A percentile compares a stretch with the other conserved stretches of the same genome.
Evolutionary conservation across 768 basidiomycete species (phyloP).

Genomic region (Xerocomellus intermedius): DNA sequence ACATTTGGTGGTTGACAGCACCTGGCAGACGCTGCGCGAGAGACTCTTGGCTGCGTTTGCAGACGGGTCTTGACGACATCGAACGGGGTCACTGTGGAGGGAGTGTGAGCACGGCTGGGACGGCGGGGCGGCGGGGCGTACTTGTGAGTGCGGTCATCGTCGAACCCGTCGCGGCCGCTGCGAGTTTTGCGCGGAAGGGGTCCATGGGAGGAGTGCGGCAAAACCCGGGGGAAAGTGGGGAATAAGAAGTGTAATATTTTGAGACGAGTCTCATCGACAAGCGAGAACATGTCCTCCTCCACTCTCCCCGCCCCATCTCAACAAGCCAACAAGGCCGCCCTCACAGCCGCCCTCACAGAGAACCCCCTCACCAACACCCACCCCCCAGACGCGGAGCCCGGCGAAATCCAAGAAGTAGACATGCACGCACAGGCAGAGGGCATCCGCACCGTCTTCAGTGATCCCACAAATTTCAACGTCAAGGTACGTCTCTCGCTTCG

Average conservation of each 20-base stretch:
- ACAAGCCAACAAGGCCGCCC: constrained; percentile 78
- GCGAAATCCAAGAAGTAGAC: constrained; percentile 85
- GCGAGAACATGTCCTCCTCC: constrained; percentile 34
- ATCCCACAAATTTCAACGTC: constrained; percentile 92
- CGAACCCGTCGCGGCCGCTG: constrained; percentile 77
- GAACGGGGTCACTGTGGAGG: constrained; percentile 91
- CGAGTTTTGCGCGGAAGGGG: constrained; percentile 72
- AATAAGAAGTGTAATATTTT: too few relatives aligned
- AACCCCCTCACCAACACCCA: constrained; percentile 31
- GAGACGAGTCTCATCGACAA: background rate
- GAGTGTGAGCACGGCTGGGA: constrained; percentile 8
- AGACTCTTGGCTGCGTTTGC: constrained; percentile 81
- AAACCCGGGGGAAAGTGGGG: constrained; percentile 19
- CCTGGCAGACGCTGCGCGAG: constrained; percentile 50
- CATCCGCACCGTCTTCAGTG: constrained; percentile 91
- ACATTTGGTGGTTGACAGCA: constrained; percentile 65
- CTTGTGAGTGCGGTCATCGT: constrained; percentile 82
- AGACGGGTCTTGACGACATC: constrained; percentile 97
- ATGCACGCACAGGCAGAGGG: constrained; percentile 81
- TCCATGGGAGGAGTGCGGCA: constrained; percentile 45
- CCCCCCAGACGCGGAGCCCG: constrained; percentile 57
- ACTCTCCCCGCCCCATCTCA: constrained; percentile 62
- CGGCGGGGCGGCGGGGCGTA: constrained; percentile 34
- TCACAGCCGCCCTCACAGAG: constrained; percentile 69
- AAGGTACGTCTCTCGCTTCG: constrained; percentile 55